Evolutionary conservation across 192 early-diverging fungal species (phyloP).

Genomic region (Cladochytrium replicatum): DNA sequence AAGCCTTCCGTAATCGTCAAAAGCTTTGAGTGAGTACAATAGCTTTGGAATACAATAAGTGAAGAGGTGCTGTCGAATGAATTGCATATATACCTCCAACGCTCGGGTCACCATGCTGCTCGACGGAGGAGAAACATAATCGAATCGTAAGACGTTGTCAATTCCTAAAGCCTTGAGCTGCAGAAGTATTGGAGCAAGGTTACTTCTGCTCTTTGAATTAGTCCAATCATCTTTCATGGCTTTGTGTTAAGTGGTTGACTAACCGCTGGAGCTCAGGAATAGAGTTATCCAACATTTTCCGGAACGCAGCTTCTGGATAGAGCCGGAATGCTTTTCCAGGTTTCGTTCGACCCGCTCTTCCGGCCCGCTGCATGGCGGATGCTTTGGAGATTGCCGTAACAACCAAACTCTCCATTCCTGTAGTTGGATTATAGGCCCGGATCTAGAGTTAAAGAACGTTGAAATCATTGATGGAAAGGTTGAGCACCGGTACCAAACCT

Average conservation of each 20-base stretch:
- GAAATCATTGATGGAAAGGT: not conserved
- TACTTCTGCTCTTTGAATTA: constrained; percentile 32
- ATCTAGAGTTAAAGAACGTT: constrained; percentile 15
- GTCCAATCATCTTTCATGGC: not conserved
- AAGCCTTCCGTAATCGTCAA: constrained; percentile 60
- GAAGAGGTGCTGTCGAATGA: too few species aligned
- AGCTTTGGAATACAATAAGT: constrained; percentile 20
- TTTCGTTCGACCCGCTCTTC: constrained; percentile 35
- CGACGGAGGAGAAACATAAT: constrained; percentile 69
- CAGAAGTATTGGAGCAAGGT: constrained; percentile 55
- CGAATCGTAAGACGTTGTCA: constrained; percentile 68
- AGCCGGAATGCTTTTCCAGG: constrained; percentile 45
- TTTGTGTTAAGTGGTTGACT: too few species aligned
- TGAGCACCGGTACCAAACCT: constrained; percentile 24
- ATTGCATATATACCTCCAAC: constrained; percentile 35
- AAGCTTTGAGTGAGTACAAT: constrained; percentile 60
- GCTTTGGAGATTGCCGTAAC: constrained; percentile 31
- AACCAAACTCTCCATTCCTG: constrained; percentile 31
- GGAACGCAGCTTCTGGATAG: constrained; percentile 34
- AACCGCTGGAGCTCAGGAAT: constrained; percentile 49
- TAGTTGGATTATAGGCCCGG: constrained; percentile 28
- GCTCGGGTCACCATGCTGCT: constrained; percentile 58
- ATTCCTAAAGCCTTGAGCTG: constrained; percentile 75
- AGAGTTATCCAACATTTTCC: constrained; percentile 9
- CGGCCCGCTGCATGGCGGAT: constrained; percentile 33